Conservation (phyloP, 2,329 filamentous ascomycete genomes). For the Curvularia eragrostidis region DNA sequence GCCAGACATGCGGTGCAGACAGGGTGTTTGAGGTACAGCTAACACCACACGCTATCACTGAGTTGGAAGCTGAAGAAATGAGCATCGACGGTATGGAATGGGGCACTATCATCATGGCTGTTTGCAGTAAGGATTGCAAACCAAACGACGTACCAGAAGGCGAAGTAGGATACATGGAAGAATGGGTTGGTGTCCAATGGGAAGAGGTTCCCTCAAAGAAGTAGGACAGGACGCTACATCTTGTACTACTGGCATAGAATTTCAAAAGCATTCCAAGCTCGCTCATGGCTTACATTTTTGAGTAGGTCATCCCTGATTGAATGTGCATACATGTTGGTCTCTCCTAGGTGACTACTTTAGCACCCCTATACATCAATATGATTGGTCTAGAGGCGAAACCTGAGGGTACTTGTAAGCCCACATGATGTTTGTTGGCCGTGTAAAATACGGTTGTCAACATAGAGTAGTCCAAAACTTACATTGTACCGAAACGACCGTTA, state of each 20-base stretch:
- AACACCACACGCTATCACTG: conserved; percentile 86
- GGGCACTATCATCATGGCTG: conserved; percentile 88
- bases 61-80: conserved; percentile 78
- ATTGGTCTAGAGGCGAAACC: no score
- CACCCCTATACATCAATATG: no score
- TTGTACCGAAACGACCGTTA: neutral
- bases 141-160: conserved; percentile 64
- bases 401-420: no score
- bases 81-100: conserved; percentile 89
- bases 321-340: neutral
- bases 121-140: conserved; percentile 81
- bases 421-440: no score
- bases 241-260: neutral
- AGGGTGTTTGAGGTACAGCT: conserved; percentile 92
- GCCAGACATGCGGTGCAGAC: conserved; percentile 74
- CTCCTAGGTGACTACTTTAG: no score
- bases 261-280: neutral
- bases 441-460: no score
- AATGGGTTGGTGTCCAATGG: conserved; percentile 99
- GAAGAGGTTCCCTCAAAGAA: conserved; percentile 67
- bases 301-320: neutral
- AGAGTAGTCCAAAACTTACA: neutral
- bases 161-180: conserved; percentile 81
- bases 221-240: conserved; percentile 4
- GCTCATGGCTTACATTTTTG: neutral